Evolutionary conservation across 345 rosid genomes (phyloP), one percentile per base, ranked within the genome.

Genomic region (Eucalyptus tenuipes): DNA sequence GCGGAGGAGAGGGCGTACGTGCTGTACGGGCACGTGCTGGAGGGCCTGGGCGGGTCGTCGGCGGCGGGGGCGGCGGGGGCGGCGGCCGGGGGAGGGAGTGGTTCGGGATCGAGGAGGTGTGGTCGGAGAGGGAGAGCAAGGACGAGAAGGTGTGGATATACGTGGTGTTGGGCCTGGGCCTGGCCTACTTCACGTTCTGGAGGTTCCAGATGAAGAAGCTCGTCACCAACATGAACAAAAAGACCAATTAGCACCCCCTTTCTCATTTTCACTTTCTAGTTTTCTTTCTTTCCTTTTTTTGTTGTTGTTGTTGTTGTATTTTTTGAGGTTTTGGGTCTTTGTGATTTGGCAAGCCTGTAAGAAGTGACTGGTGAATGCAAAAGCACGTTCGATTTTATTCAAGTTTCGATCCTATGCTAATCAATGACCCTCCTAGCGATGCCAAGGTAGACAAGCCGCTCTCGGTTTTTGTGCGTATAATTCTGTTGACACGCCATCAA

Each of bases 201-300:
- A 95, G 97, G 93, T 92, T 95, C 87, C 94, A 95, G 90, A 96
- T 97, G 99, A 94, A 88, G 90, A 93, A 86, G 71, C 98, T 97
- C 18, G 94, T 93, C 10, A 90, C 90, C 17, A 93, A 92, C 88
- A 87, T 95, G 94, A 94, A 95, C 88, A 95, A 92, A 29, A 96
- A 97, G 91, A 92, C 16, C 87, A 89, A 90, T 40, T 94, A 86
- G 37, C 13, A 20, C 52, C 40, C 24, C 52, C 59, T 13, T 18
- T 33, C 85, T 31, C 37, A n/a, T n/a, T 29, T 13, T 5, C 16
- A 49, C 14, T 49, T 49, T 49, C 61, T 22, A 22, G 9, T 55
- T 24, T 22, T 24, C 11, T 22, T 55, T 24, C 13, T 10, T 22
- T 9, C 4, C 24, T 1, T 31, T 7, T 29, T 29, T 13, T 4